Conservation (phyloP, 306 rosid genomes). For the Vigna mungo region DNA sequence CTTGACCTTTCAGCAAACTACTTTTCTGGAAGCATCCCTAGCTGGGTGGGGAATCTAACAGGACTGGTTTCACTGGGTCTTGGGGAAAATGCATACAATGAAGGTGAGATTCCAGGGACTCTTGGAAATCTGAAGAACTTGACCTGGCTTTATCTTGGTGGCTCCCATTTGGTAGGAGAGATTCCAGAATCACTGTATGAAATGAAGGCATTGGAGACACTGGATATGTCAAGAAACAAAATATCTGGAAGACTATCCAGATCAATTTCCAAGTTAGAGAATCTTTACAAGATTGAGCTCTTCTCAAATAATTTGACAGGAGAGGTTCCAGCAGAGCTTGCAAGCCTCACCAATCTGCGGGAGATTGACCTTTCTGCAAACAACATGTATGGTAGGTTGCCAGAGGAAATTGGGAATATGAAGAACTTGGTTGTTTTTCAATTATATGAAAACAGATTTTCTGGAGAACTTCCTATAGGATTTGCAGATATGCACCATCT, state of each 20-base stretch:
- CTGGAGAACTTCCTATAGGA: slow-evolving; percentile 83
- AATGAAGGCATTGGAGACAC: slow-evolving; percentile 65
- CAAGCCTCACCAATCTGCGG: slow-evolving; percentile 66
- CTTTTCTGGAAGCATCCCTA: slow-evolving; percentile 66
- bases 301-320: slow-evolving; percentile 73
- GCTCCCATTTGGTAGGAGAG: slow-evolving; percentile 74
- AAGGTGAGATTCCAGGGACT: slow-evolving; percentile 63
- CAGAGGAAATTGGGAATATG: slow-evolving; percentile 68
- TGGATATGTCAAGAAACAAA: slow-evolving; percentile 82
- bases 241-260: slow-evolving; percentile 74
- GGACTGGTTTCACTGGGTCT: slow-evolving; percentile 62
- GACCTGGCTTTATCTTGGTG: slow-evolving; percentile 77
- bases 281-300: slow-evolving; percentile 75
- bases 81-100: slow-evolving; percentile 63
- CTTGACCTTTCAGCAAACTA: slow-evolving; percentile 76
- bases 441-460: slow-evolving; percentile 69
- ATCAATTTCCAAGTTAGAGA: slow-evolving; percentile 73
- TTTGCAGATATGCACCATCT: slow-evolving; percentile 87
- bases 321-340: slow-evolving; percentile 73
- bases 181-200: slow-evolving; percentile 81
- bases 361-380: slow-evolving; percentile 85
- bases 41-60: slow-evolving; percentile 79
- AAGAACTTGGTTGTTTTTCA: slow-evolving; percentile 83
- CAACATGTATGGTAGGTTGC: slow-evolving; percentile 68
- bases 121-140: slow-evolving; percentile 74